A percentile compares a stretch with the other conserved stretches of the same genome.
phyloP scores from a whole-genome alignment of 163 green algal species.

The Scenedesmus sp. region DNA sequence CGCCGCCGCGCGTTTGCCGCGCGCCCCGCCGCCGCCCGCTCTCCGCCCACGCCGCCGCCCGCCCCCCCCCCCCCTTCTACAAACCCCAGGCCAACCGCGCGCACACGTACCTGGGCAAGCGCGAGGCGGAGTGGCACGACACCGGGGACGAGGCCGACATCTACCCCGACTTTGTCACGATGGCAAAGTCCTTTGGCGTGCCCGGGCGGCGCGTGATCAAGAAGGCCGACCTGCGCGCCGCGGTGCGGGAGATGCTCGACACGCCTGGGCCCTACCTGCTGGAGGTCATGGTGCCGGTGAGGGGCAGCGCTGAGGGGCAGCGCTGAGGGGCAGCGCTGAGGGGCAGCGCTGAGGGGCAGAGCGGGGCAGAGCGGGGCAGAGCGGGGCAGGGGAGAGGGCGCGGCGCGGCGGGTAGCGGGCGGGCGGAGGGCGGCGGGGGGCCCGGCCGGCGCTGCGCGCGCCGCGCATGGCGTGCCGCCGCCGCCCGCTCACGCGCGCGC shows the following conservation, averaged over 20 bases:
- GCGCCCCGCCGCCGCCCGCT: neutral
- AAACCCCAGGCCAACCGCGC: constrained; percentile 92
- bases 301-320: too few relatives aligned
- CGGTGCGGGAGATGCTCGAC: constrained; percentile 92
- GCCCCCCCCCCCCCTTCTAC: neutral
- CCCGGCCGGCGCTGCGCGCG: too few relatives aligned
- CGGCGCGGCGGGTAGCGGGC: too few relatives aligned
- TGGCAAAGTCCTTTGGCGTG: constrained; percentile 91
- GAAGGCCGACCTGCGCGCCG: constrained; percentile 78
- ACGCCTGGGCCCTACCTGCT: constrained; percentile 97
- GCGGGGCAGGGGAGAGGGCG: neutral
- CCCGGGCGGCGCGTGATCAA: constrained; percentile 80
- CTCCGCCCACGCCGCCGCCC: neutral
- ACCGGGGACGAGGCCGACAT: constrained; percentile 86
- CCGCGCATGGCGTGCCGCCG: too few relatives aligned
- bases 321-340: too few relatives aligned
- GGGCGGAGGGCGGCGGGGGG: too few relatives aligned
- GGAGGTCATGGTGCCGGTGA: constrained; percentile 82
- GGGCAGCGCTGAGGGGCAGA: too few relatives aligned
- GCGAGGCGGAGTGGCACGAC: constrained; percentile 71
- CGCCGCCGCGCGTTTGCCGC: too few relatives aligned
- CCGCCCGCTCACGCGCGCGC: too few relatives aligned
- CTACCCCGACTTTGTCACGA: constrained; percentile 98
- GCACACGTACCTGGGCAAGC: constrained; percentile 97
- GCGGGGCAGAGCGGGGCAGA: neutral